Percentiles rank a stretch among this genome's conserved stretches.
Evolutionary conservation across 371 early-diverging fungal species (phyloP).

Genomic region (Rhizomucor pusillus): DNA sequence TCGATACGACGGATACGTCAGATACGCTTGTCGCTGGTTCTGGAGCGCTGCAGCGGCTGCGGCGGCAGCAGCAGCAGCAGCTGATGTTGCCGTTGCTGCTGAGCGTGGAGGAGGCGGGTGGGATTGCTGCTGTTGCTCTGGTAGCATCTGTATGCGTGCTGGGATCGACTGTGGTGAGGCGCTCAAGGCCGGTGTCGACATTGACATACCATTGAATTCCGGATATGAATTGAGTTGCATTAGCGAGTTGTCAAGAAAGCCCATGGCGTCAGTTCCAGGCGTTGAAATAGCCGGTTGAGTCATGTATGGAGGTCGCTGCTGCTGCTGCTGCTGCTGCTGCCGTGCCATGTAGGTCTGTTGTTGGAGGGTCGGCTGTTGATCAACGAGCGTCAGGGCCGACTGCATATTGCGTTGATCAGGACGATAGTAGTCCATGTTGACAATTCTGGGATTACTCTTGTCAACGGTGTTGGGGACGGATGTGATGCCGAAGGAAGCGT

Average conservation of each 20-base stretch:
- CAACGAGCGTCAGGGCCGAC: not conserved
- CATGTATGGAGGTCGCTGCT: not conserved
- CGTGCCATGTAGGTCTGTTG: too few species aligned
- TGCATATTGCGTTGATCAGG: slow-evolving; percentile 1
- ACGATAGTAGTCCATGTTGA: slow-evolving; percentile 1
- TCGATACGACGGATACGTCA: too few species aligned
- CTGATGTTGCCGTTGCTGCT: not conserved
- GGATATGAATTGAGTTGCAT: too few species aligned
- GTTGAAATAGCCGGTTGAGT: too few species aligned
- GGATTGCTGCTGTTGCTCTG: slow-evolving; percentile 15
- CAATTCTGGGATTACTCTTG: not conserved
- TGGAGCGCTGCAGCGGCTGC: not conserved
- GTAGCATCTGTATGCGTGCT: slow-evolving; percentile 1
- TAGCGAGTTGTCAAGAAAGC: too few species aligned
- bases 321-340: not conserved
- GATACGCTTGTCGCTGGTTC: too few species aligned
- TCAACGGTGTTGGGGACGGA: not conserved
- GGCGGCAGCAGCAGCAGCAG: not conserved
- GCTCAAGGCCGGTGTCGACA: too few species aligned
- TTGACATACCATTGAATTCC: too few species aligned
- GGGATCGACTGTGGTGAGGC: too few species aligned
- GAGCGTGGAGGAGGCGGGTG: slow-evolving; percentile 4
- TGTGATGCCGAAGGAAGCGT: not conserved
- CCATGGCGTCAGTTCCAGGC: too few species aligned
- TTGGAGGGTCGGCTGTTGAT: not conserved